phyloP scores from a whole-genome alignment of 257 asterid species.

The Fraxinus americana region DNA sequence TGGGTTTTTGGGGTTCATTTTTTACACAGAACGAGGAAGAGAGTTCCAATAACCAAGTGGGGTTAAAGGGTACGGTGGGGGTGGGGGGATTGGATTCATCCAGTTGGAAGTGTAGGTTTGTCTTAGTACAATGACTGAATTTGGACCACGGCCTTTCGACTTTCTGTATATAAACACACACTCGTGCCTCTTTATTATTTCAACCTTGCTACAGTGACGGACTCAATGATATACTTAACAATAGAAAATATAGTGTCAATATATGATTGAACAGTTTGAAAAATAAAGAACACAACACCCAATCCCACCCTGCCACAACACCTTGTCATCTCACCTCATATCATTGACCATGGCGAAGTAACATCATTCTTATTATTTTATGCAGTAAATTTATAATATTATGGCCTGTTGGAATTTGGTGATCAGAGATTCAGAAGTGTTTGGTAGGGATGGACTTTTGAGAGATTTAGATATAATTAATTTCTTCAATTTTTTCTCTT shows the following conservation, averaged over 20 bases:
- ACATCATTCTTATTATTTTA: constrained; percentile 12
- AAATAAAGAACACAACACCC: too few species aligned
- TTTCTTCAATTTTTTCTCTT: constrained; percentile 24
- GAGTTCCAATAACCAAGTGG: constrained; percentile 54
- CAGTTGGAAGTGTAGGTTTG: constrained; percentile 38
- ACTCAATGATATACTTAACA: too few species aligned
- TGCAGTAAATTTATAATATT: not conserved
- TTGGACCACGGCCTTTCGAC: constrained; percentile 40
- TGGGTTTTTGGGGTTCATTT: constrained; percentile 48
- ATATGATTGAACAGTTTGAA: too few species aligned
- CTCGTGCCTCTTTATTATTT: constrained; percentile 36
- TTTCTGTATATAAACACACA: constrained; percentile 23
- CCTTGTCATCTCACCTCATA: too few species aligned
- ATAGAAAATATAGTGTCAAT: too few species aligned
- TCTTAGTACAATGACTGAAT: constrained; percentile 31
- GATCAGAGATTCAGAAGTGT: constrained; percentile 28
- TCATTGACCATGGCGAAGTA: too few species aligned
- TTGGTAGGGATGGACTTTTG: constrained; percentile 23
- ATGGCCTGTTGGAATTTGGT: constrained; percentile 33
- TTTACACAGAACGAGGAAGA: constrained; percentile 49
- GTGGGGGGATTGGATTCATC: constrained; percentile 33
- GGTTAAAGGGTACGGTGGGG: not conserved
- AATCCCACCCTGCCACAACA: too few species aligned
- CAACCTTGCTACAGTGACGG: too few species aligned
- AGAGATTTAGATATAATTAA: constrained; percentile 26